Evolutionary conservation across 75 land plant species (phyloP).

Genomic region (Cupressus sempervirens): DNA sequence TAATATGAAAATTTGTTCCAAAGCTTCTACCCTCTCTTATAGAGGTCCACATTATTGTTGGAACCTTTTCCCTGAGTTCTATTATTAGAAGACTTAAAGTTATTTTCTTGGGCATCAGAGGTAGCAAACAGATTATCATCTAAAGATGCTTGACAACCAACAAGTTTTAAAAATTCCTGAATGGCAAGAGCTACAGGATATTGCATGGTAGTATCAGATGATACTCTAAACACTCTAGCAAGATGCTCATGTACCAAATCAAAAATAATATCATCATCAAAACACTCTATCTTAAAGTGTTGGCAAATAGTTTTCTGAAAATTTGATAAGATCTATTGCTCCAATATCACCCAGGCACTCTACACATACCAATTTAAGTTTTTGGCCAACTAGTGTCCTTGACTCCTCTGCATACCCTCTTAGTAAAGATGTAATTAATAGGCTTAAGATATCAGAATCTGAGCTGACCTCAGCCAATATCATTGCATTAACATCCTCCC

Average conservation of each 20-base stretch:
- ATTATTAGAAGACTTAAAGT: constrained; percentile 2
- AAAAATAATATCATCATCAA: constrained; percentile 96
- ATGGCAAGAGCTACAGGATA: constrained; percentile 97
- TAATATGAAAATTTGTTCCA: constrained; percentile 94
- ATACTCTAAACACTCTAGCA: constrained; percentile 95
- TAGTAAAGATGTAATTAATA: no score
- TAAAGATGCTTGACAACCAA: constrained; percentile 85
- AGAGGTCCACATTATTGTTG: constrained; percentile 14
- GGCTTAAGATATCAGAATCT: no score
- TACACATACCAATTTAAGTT: constrained; percentile 85
- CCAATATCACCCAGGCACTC: constrained; percentile 96
- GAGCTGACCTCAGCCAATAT: no score
- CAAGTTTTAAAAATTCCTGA: constrained; percentile 87
- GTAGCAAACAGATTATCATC: constrained; percentile 31
- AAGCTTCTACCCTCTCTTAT: constrained; percentile 66
- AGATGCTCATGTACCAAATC: constrained; percentile 90
- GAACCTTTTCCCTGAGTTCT: constrained; percentile 3
- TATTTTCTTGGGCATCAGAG: constrained; percentile 10
- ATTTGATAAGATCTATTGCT: constrained; percentile 94
- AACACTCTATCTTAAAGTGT: constrained; percentile 83
- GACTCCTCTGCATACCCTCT: constrained; percentile 97
- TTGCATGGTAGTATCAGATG: constrained; percentile 87
- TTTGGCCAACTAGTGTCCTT: no score
- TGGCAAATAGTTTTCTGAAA: constrained; percentile 52
- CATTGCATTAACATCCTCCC: no score